Evolutionary conservation across 2,329 filamentous ascomycete species (phyloP).

Genomic region (Sarocladium kiliense): DNA sequence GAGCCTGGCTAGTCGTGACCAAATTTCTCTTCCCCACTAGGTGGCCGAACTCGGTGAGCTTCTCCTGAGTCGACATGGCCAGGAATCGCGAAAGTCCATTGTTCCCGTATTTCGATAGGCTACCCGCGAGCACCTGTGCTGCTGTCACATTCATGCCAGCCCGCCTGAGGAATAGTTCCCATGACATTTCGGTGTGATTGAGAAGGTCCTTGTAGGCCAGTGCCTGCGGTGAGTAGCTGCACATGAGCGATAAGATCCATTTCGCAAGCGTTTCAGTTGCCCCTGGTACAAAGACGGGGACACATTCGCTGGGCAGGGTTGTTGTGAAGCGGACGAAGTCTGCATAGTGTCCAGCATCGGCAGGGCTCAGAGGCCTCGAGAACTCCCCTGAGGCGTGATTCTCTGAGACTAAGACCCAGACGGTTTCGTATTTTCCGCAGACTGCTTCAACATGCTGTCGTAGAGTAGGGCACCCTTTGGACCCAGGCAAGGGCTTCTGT

Average conservation of each 20-base stretch:
- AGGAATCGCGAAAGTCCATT: slow-evolving; percentile 26
- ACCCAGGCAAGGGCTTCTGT: slow-evolving; percentile 61
- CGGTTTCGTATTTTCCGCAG: slow-evolving; percentile 56
- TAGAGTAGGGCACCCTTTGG: slow-evolving; percentile 38
- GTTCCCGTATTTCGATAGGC: slow-evolving; percentile 19
- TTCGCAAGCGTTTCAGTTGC: slow-evolving; percentile 42
- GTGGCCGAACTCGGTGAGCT: slow-evolving; percentile 18
- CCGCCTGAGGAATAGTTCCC: slow-evolving; percentile 30
- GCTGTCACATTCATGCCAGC: slow-evolving; percentile 32
- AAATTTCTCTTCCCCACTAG: slow-evolving; percentile 23
- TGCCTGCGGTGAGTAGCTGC: slow-evolving; percentile 31
- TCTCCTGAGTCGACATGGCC: slow-evolving; percentile 21
- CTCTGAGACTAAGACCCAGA: slow-evolving; percentile 66
- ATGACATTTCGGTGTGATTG: slow-evolving; percentile 34
- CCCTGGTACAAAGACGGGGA: slow-evolving; percentile 44
- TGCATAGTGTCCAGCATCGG: slow-evolving; percentile 39
- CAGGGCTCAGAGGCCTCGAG: slow-evolving; percentile 28
- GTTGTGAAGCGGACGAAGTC: slow-evolving; percentile 46
- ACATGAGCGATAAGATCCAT: slow-evolving; percentile 51
- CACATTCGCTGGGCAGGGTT: slow-evolving; percentile 32
- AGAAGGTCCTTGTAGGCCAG: slow-evolving; percentile 26
- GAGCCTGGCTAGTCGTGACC: slow-evolving; percentile 10
- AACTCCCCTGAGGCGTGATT: slow-evolving; percentile 36
- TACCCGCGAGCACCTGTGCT: slow-evolving; percentile 26
- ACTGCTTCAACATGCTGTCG: slow-evolving; percentile 49